These are phyloP conservation scores for Ceratobasidium sp. DNA, from an alignment of 1,284 basidiomycete genomes.

Conservation along the genomic window DNA sequence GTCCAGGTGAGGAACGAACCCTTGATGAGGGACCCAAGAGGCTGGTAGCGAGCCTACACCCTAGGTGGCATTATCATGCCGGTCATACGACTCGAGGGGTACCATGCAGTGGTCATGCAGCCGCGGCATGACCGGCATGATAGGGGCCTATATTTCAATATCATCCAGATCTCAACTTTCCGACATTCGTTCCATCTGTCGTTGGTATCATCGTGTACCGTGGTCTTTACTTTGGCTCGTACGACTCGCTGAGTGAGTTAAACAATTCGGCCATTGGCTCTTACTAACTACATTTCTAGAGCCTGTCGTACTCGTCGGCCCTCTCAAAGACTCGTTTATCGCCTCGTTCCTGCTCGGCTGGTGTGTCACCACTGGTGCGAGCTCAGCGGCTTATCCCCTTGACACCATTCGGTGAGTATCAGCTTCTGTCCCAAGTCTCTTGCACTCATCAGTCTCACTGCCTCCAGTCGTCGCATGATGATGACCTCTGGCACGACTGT, in stretches of 20 bases:
- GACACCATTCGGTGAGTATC: constrained; percentile 85
- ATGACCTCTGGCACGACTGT: constrained; percentile 87
- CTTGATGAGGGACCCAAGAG: too few relatives aligned
- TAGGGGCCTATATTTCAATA: too few relatives aligned
- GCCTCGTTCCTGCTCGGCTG: constrained; percentile 92
- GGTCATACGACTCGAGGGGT: too few relatives aligned
- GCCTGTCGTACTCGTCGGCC: constrained; percentile 89
- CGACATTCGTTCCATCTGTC: constrained; percentile 91
- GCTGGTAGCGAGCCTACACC: too few relatives aligned
- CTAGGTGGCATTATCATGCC: too few relatives aligned
- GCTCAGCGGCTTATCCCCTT: constrained; percentile 94
- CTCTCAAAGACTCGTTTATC: constrained; percentile 88
- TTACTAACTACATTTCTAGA: constrained; percentile 60
- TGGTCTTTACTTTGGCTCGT: constrained; percentile 95
- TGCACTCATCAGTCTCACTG: background rate
- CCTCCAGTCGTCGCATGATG: constrained; percentile 89
- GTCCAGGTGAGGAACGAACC: too few relatives aligned
- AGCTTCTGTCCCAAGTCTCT: constrained; percentile 4
- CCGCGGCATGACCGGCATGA: too few relatives aligned
- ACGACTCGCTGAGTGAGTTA: constrained; percentile 86
- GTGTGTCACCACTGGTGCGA: constrained; percentile 95
- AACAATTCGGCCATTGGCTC: background rate
- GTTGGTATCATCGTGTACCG: constrained; percentile 97
- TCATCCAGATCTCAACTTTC: too few relatives aligned
- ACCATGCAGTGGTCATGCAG: too few relatives aligned